Evolutionary conservation across 306 rosid species (phyloP), one percentile per base, ranked within the genome.

Genomic region (Adenanthera pavonina): DNA sequence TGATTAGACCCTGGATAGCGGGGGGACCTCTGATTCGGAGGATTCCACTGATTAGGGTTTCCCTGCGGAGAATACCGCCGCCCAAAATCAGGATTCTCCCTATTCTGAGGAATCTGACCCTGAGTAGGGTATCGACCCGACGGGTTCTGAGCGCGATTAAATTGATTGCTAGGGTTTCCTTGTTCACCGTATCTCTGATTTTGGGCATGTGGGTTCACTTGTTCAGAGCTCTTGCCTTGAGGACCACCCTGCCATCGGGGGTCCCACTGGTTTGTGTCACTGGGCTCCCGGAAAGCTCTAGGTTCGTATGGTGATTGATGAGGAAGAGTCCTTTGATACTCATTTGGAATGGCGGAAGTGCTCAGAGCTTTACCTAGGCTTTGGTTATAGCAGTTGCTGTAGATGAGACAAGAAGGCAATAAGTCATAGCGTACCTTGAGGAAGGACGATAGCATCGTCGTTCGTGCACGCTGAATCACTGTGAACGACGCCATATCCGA

Each of bases 301-400:
- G 84, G 81, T 74, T 89, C 92, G 69, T 94, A 84, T n/a, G 91
- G 81, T 62, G 66, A 81, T 64, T 69, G 86, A 36, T 80, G 78
- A 7, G 86, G 69, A 53, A 86, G 82, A 75, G 79, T 19, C 16
- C 80, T 87, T 15, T 82, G 88, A 73, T 69, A 83, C 1, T 91
- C 85, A 6, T 83, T 86, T 77, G 94, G 93, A 49, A 83, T 13
- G 0, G 97, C 85, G 9, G 90, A 87, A 46, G 94, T 86, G 84
- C 84, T 85, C 14, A 91, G 87, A 76, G 90, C 67, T 88, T 80
- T 84, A 68, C 75, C 19, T 6, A 79, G 30, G 76, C 34, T 30
- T 13, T 38, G 78, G 62, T 12, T 53, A 74, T 43, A 2, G 80
- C 33, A 13, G 78, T 73, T 44, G 44, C 76, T 69, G 73, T 67